These are phyloP conservation scores for Raddia distichophylla DNA, from an alignment of 176 grass and related monocot genomes.

Conservation along the genomic window DNA sequence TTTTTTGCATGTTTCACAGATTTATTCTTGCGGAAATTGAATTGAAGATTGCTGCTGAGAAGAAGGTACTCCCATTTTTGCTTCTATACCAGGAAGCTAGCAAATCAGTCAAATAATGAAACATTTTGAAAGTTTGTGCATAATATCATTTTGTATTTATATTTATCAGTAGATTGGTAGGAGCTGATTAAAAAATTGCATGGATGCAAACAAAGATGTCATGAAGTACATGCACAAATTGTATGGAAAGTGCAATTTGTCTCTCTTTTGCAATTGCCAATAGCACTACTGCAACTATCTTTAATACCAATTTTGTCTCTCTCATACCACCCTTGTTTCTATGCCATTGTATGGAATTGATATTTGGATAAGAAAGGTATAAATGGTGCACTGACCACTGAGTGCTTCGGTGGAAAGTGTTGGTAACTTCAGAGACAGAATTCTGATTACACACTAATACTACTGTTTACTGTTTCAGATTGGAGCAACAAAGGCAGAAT, in stretches of 20 bases:
- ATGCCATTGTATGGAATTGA: not conserved
- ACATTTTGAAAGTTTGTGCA: not conserved
- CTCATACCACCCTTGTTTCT: not conserved
- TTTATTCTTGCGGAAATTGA: conserved; percentile 70
- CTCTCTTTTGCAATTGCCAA: not conserved
- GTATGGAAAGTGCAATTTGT: not conserved
- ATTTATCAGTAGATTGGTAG: not conserved
- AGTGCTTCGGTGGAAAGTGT: not conserved
- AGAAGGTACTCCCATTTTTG: conserved; percentile 56
- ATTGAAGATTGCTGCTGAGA: conserved; percentile 72
- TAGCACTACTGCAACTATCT: not conserved
- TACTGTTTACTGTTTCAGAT: conserved; percentile 44
- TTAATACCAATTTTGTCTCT: not conserved
- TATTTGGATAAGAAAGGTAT: not conserved
- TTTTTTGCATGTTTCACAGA: conserved; percentile 54
- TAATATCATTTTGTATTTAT: not conserved
- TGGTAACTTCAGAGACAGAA: not conserved
- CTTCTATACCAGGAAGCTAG: conserved; percentile 8
- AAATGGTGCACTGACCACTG: not conserved
- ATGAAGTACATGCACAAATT: not conserved
- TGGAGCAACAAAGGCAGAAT: conserved; percentile 64
- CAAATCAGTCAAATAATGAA: not conserved
- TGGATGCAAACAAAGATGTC: not conserved
- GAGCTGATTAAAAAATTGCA: not conserved
- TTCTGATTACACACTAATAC: not conserved